These are phyloP conservation scores for Talaromyces piceae DNA, from an alignment of 2,329 filamentous ascomycete species.

Conservation along the genomic window DNA sequence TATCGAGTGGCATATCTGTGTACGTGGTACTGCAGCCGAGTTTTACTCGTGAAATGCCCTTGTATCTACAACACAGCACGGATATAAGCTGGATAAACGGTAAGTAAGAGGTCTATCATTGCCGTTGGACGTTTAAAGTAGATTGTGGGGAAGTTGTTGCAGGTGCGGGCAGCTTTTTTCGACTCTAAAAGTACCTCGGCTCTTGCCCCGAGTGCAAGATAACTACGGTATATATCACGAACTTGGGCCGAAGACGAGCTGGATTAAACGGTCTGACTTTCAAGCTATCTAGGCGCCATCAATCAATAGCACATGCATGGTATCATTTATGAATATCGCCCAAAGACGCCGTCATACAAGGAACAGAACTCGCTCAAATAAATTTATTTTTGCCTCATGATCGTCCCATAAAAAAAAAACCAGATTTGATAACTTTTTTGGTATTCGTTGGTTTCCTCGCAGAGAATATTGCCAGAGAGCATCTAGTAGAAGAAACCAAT, in stretches of 20 bases:
- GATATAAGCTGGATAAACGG: too few relatives aligned
- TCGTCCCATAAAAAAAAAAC: conserved; percentile 18
- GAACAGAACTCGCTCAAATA: conserved; percentile 14
- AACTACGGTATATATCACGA: background rate
- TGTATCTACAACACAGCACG: too few relatives aligned
- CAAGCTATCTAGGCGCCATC: conserved; percentile 22
- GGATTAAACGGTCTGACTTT: conserved; percentile 7
- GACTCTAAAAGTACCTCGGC: background rate
- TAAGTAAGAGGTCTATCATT: too few relatives aligned
- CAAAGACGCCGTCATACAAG: conserved; percentile 18
- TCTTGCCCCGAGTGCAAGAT: too few relatives aligned
- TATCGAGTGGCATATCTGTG: conserved; percentile 54
- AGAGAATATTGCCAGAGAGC: background rate
- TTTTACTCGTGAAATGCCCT: too few relatives aligned
- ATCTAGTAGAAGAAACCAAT: conserved; percentile 98
- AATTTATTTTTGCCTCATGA: conserved; percentile 15
- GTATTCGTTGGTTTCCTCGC: conserved; percentile 15
- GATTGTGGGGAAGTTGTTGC: background rate
- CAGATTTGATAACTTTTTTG: conserved; percentile 24
- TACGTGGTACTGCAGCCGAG: too few relatives aligned
- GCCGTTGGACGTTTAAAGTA: background rate
- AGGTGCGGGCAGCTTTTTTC: background rate
- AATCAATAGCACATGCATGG: conserved; percentile 13
- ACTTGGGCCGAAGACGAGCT: background rate
- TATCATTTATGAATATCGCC: conserved; percentile 18